A percentile compares a stretch with the other conserved stretches of the same genome.
Evolutionary conservation across 108 stramenopile genomes (phyloP).

Genomic region (Licmophora abbreviata): DNA sequence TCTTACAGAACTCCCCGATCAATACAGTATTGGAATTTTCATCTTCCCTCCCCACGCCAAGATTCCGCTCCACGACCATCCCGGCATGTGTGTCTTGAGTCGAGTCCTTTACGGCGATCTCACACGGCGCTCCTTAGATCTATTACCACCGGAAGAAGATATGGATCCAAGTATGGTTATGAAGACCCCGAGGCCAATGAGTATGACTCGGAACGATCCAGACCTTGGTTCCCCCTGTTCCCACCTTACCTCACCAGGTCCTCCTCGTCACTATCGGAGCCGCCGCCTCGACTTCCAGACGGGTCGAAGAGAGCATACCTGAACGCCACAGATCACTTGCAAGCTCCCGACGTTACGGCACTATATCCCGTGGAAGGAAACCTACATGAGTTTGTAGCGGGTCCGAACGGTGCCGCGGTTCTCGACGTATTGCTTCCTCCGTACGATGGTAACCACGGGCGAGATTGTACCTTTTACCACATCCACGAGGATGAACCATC

Average conservation of each 20-base stretch:
- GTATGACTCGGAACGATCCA: too few species aligned
- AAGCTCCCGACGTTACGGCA: slow-evolving; percentile 65
- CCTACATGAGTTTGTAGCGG: slow-evolving; percentile 88
- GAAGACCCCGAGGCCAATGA: too few species aligned
- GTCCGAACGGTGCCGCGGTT: slow-evolving; percentile 81
- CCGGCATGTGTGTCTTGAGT: slow-evolving; percentile 86
- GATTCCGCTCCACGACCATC: slow-evolving; percentile 95
- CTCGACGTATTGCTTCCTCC: slow-evolving; percentile 92
- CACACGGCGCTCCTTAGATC: slow-evolving; percentile 63
- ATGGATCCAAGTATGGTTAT: too few species aligned
- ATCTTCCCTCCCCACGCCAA: slow-evolving; percentile 81
- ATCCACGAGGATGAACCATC: slow-evolving; percentile 24
- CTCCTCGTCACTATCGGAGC: too few species aligned
- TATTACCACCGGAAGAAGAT: slow-evolving; percentile 32
- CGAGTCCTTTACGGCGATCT: slow-evolving; percentile 86
- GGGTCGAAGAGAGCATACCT: slow-evolving; percentile 36
- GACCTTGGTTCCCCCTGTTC: too few species aligned
- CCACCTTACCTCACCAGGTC: too few species aligned
- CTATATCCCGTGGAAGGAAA: slow-evolving; percentile 81
- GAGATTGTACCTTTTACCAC: slow-evolving; percentile 90
- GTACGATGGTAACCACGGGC: slow-evolving; percentile 67
- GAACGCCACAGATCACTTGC: slow-evolving; percentile 36
- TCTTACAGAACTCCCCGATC: slow-evolving; percentile 55
- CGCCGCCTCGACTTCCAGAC: slow-evolving; percentile 10
- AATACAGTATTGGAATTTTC: slow-evolving; percentile 87